Evolutionary conservation across 768 basidiomycete species (phyloP), one percentile per base, ranked within the genome.

Genomic region (Russula brevipes): DNA sequence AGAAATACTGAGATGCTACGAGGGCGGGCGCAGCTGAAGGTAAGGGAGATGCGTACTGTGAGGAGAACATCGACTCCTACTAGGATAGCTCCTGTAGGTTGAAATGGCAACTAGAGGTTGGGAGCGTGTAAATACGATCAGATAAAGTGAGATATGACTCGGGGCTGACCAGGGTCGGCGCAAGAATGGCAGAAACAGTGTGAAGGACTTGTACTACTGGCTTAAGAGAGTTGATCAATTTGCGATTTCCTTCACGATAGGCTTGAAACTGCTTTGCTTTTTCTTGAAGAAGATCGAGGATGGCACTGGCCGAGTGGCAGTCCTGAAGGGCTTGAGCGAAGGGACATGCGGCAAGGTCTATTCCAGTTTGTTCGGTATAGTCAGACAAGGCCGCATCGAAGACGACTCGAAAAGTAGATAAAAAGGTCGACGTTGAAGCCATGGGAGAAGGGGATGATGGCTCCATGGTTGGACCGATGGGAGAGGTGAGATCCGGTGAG

Each of bases 181-280:
- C 35, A 36, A 57, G 56, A 19, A 47, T 4, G 5, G 12, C 44
- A 16, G 44, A 46, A 12, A 57, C 3, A 0, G 45, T 17, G 47
- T 57, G 45, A 19, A 57, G 31, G 10, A 47, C 8, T 5, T n/a
- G 12, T 17, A 47, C 45, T 6, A 57, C 10, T 17, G 44, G 56
- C 2, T 46, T 56, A 8, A 56, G 54, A 38, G 0, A 33, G 14
- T n/a, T n/a, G 41, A 45, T 31, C 31, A 42, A 33, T 33, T 33
- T 45, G 16, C 42, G 57, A 58, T 49, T 41, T 30, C 24, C 47
- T 7, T 58, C 47, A 3, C 47, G 57, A 58, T 58, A 50, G 8
- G 36, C 36, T 4, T 17, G n/a, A 35, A 53, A 53, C 31, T 53
- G 50, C 4, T 16, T 31, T n/a, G 11, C 41, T 11, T 36, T 51